These are phyloP conservation scores for Nicotiana undulata DNA, from an alignment of 257 asterid species.

Conservation along the genomic window DNA sequence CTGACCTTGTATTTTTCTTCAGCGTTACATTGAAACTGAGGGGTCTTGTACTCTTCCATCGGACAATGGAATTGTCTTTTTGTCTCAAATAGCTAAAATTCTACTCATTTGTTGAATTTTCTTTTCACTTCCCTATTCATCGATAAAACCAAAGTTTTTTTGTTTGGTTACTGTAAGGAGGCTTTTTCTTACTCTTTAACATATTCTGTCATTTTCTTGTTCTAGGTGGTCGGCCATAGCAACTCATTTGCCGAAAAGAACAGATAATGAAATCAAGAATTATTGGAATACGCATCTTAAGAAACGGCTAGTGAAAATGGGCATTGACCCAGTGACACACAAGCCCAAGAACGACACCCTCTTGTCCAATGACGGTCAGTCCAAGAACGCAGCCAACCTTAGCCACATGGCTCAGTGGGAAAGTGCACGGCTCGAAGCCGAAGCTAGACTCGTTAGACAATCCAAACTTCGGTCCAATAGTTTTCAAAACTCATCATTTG, in stretches of 20 bases:
- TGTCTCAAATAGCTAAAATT: neutral
- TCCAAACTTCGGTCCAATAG: constrained; percentile 53
- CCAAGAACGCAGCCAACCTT: constrained; percentile 67
- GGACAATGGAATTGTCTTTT: neutral
- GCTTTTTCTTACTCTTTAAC: neutral
- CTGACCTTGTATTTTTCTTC: neutral
- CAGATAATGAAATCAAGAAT: constrained; percentile 81
- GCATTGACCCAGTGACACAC: constrained; percentile 87
- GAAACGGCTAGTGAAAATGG: constrained; percentile 72
- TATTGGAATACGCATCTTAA: constrained; percentile 90
- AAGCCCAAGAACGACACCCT: constrained; percentile 69
- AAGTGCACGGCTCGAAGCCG: constrained; percentile 94
- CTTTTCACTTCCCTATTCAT: neutral
- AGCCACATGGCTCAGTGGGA: constrained; percentile 99
- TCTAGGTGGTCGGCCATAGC: constrained; percentile 95
- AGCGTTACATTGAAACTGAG: neutral
- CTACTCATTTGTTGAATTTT: neutral
- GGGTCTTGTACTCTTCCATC: neutral
- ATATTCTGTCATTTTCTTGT: constrained; percentile 12
- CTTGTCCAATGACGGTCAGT: constrained; percentile 55
- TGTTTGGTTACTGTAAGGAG: constrained; percentile 16
- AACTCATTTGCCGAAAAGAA: constrained; percentile 73
- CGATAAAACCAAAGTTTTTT: constrained; percentile 9
- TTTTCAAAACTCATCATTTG: constrained; percentile 13
- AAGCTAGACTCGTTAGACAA: constrained; percentile 66